Percentiles rank a stretch among this genome's conserved stretches.
Conservation (phyloP, 2,329 filamentous ascomycete genomes). For the Pestalotiopsis sp. region DNA sequence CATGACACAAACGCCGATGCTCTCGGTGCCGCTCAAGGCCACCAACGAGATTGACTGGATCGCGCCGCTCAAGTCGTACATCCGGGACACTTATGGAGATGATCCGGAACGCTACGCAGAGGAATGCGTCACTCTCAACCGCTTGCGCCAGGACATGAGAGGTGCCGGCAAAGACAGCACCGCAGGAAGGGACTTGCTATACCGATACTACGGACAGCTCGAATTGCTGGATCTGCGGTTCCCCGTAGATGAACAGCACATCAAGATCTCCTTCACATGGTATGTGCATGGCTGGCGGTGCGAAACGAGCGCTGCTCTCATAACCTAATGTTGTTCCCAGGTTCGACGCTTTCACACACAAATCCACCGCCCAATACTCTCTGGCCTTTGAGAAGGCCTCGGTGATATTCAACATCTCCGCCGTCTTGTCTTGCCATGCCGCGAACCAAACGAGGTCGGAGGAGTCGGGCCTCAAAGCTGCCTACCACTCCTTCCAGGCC, state of each 20-base stretch:
- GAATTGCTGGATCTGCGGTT: conserved; percentile 94
- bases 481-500: conserved; percentile 97
- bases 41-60: conserved; percentile 99
- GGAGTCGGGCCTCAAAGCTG: conserved; percentile 90
- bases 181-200: conserved; percentile 88
- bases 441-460: conserved; percentile 90
- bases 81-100: conserved; percentile 91
- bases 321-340: conserved; percentile 46
- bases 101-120: conserved; percentile 95
- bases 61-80: conserved; percentile 87
- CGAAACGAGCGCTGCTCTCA: conserved; percentile 13
- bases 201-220: conserved; percentile 96
- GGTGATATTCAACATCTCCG: conserved; percentile 99
- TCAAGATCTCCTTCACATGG: conserved; percentile 99
- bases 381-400: conserved; percentile 98
- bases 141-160: conserved; percentile 96
- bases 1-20: conserved; percentile 91
- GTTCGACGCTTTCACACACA: conserved; percentile 99
- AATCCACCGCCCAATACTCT: conserved; percentile 95
- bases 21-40: conserved; percentile 87
- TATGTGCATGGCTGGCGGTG: conserved; percentile 40
- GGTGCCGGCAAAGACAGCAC: conserved; percentile 96
- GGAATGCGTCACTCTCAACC: conserved; percentile 92
- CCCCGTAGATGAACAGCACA: conserved; percentile 97
- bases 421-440: conserved; percentile 93